A percentile compares a stretch with the other conserved stretches of the same genome.
phyloP scores from a whole-genome alignment of 345 rosid species.

The Toxicodendron radicans region DNA sequence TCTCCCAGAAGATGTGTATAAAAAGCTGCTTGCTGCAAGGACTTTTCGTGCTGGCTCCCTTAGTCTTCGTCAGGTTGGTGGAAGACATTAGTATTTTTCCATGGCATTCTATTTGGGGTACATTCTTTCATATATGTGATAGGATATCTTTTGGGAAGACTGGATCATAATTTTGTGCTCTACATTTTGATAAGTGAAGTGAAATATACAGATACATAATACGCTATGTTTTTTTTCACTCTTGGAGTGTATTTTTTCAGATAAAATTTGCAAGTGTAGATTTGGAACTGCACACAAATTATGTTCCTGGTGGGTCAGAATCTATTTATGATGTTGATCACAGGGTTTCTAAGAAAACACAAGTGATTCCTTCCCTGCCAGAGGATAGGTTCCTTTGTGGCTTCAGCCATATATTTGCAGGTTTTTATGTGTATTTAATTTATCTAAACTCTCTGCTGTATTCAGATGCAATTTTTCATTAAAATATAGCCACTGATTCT shows the following conservation, averaged over 20 bases:
- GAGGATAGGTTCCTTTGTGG: slow-evolving; percentile 85
- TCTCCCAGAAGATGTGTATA: slow-evolving; percentile 81
- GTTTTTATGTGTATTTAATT: slow-evolving; percentile 31
- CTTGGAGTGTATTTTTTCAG: slow-evolving; percentile 38
- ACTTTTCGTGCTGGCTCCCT: slow-evolving; percentile 86
- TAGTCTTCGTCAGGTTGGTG: slow-evolving; percentile 85
- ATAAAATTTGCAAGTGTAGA: slow-evolving; percentile 66
- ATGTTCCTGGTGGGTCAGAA: slow-evolving; percentile 69
- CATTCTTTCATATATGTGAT: background rate
- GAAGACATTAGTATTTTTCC: slow-evolving; percentile 8
- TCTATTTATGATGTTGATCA: slow-evolving; percentile 73
- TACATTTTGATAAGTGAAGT: slow-evolving; percentile 3
- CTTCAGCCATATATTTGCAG: slow-evolving; percentile 87
- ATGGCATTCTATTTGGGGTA: background rate
- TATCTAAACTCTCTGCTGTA: background rate
- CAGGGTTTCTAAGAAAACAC: slow-evolving; percentile 63
- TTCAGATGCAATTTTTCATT: background rate
- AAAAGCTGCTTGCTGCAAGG: slow-evolving; percentile 87
- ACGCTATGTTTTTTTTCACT: background rate
- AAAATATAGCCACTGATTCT: slow-evolving; percentile 7
- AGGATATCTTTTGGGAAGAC: background rate
- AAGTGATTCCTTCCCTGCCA: slow-evolving; percentile 75
- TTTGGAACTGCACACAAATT: slow-evolving; percentile 76
- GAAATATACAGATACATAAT: background rate
- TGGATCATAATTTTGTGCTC: background rate